Base-by-base conservation (phyloP, 495 filamentous ascomycete species). In the Aspergillus biplanus region DNA sequence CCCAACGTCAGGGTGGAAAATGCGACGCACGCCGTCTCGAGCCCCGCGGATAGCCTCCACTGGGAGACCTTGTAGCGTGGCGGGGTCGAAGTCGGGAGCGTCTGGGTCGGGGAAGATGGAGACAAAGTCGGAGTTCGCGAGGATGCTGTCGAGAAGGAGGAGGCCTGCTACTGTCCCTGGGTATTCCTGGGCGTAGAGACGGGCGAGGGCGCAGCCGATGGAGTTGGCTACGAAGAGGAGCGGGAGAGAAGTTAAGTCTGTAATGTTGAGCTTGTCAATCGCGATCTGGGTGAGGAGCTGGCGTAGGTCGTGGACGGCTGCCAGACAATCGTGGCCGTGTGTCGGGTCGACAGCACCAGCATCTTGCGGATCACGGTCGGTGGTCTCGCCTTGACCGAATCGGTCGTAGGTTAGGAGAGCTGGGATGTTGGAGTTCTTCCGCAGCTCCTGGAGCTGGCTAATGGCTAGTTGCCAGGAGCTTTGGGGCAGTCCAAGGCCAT, bases 361-460 rank as follows among this genome's bases (percentile, higher is more conserved):
- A 27, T 27, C 21, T 27, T 27, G 21, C 21, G 21, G 21, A 27
- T 27, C 21, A 27, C 21, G 21, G 21, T 27, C 21, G 42, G 67
- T 49, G 9, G 69, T 71, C 7, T 68, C 65, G 56, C 86, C 87
- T 68, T 89, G 86, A 33, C 87, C 86, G 66, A 79, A 88, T 44
- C 87, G 85, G 73, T 90, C 87, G 66, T 89, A 89, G 50, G 80
- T 80, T 4, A 90, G 79, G 33, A 88, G 75, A 7, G 80, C 69
- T 8, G 85, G 83, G 21, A 16, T 66, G 61, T 35, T 68, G 67
- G 18, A 73, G 57, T 48, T 64, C 58, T 56, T 80, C 21, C 21
- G 21, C 21, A 1, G 21, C 2, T 27, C 21, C 21, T 66, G 53
- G 87, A 67, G n/a, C 72, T 62, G 4, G 69, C 21, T 33, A 50